Conservation (phyloP, 2,329 filamentous ascomycete species). For the Acephala macrosclerotiorum region DNA sequence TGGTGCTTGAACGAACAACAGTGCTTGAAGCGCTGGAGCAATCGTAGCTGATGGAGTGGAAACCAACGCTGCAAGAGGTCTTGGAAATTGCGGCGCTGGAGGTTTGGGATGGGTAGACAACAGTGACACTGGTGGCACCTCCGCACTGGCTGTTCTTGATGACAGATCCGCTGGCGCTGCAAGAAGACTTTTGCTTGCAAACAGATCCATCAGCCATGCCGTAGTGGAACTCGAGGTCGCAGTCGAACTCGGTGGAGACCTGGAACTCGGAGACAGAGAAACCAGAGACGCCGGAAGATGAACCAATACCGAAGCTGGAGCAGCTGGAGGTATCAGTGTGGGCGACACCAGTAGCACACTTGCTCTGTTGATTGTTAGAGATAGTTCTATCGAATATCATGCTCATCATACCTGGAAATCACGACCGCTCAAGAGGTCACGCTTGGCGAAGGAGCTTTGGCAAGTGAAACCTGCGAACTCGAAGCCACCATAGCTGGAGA, state of each 20-base stretch:
- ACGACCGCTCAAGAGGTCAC: conserved; percentile 55
- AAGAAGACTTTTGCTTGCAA: conserved; percentile 80
- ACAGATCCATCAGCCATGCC: conserved; percentile 81
- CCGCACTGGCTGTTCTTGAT: conserved; percentile 90
- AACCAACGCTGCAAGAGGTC: conserved; percentile 71
- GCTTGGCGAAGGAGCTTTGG: conserved; percentile 65
- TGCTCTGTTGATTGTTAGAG: conserved; percentile 46
- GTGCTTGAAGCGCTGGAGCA: conserved; percentile 55
- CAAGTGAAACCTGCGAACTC: conserved; percentile 78
- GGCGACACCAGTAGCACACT: conserved; percentile 66
- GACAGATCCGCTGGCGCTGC: conserved; percentile 70
- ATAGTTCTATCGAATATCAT: background rate
- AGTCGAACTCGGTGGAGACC: conserved; percentile 76
- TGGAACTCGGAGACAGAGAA: conserved; percentile 83
- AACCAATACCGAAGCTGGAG: conserved; percentile 66
- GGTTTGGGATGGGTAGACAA: conserved; percentile 63
- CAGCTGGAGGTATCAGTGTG: conserved; percentile 52
- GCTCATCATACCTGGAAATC: conserved; percentile 43
- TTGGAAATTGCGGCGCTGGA: conserved; percentile 60
- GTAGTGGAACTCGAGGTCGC: conserved; percentile 85
- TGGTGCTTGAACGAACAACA: conserved; percentile 25
- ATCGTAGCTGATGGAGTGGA: conserved; percentile 79
- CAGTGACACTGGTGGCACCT: conserved; percentile 82
- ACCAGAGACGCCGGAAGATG: conserved; percentile 49
- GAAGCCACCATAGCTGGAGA: conserved; percentile 75